Conservation (phyloP, 2,329 filamentous ascomycete genomes). For the Colletotrichum lini region DNA sequence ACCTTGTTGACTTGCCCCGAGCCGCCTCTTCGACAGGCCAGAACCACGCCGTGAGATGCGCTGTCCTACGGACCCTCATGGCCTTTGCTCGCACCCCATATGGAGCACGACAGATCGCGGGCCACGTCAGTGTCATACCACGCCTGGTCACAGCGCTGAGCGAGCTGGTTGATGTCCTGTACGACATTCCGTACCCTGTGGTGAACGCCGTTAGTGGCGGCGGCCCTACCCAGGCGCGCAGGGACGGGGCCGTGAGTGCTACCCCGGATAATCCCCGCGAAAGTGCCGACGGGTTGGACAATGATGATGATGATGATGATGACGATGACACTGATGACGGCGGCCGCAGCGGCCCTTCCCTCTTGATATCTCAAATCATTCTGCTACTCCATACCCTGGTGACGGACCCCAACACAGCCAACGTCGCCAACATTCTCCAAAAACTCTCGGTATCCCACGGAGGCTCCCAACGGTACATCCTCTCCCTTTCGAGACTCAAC, state of each 20-base stretch:
- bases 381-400: slow-evolving; percentile 67
- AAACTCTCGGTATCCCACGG: slow-evolving; percentile 81
- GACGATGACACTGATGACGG: slow-evolving; percentile 4
- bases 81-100: slow-evolving; percentile 74
- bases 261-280: slow-evolving; percentile 31
- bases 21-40: slow-evolving; percentile 56
- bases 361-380: slow-evolving; percentile 64
- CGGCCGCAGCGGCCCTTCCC: slow-evolving; percentile 52
- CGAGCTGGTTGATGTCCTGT: slow-evolving; percentile 80
- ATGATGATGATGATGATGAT: too few relatives aligned
- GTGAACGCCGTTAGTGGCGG: slow-evolving; percentile 20
- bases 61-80: slow-evolving; percentile 68
- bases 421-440: slow-evolving; percentile 72
- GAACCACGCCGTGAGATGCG: slow-evolving; percentile 60
- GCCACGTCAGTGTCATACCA: slow-evolving; percentile 79
- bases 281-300: slow-evolving; percentile 20
- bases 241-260: slow-evolving; percentile 32
- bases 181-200: slow-evolving; percentile 59
- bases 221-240: slow-evolving; percentile 14
- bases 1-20: slow-evolving; percentile 71
- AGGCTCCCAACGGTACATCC: slow-evolving; percentile 84
- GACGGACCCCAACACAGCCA: slow-evolving; percentile 62
- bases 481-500: slow-evolving; percentile 85
- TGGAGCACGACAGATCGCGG: slow-evolving; percentile 75
- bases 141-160: slow-evolving; percentile 78